A percentile compares a stretch with the other conserved stretches of the same genome.
phyloP scores from a whole-genome alignment of 495 filamentous ascomycete species.

The Trypethelium eluteriae region DNA sequence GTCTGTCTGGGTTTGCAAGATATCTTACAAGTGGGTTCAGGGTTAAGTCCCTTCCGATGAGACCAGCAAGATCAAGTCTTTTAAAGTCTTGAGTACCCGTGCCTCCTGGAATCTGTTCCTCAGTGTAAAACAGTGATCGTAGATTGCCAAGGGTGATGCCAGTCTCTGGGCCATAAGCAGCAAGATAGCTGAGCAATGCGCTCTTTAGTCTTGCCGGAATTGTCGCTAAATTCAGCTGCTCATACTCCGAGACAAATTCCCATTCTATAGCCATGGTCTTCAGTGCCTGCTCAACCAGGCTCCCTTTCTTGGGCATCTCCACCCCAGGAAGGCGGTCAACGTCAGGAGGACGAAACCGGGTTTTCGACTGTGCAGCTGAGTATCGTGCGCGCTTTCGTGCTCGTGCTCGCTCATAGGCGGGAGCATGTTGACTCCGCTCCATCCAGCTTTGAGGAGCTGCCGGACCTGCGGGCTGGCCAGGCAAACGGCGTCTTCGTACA shows the following conservation, averaged over 20 bases:
- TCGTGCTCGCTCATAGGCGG: neutral
- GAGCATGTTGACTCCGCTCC: conserved; percentile 11
- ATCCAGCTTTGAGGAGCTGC: conserved; percentile 68
- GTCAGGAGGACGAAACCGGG: neutral
- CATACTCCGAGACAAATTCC: conserved; percentile 58
- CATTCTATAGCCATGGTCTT: conserved; percentile 60
- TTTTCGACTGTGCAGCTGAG: neutral
- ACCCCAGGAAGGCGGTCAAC: neutral
- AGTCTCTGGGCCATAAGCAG: conserved; percentile 42
- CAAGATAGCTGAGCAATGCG: conserved; percentile 56
- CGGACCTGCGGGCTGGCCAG: conserved; percentile 51
- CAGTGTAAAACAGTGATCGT: conserved; percentile 29
- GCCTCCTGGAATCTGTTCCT: conserved; percentile 27
- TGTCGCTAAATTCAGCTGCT: conserved; percentile 56
- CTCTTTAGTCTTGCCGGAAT: conserved; percentile 56
- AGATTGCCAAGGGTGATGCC: conserved; percentile 43
- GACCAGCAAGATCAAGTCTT: conserved; percentile 57
- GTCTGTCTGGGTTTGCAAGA: conserved; percentile 29
- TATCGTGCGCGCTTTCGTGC: neutral
- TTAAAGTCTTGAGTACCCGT: conserved; percentile 47
- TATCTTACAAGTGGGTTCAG: conserved; percentile 55
- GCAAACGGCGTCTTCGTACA: conserved; percentile 37
- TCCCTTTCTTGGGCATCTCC: conserved; percentile 25
- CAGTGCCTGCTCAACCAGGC: conserved; percentile 52
- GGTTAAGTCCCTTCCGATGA: conserved; percentile 50